Conservation (phyloP, 2,329 filamentous ascomycete genomes). For the Tolypocladium tropicale region DNA sequence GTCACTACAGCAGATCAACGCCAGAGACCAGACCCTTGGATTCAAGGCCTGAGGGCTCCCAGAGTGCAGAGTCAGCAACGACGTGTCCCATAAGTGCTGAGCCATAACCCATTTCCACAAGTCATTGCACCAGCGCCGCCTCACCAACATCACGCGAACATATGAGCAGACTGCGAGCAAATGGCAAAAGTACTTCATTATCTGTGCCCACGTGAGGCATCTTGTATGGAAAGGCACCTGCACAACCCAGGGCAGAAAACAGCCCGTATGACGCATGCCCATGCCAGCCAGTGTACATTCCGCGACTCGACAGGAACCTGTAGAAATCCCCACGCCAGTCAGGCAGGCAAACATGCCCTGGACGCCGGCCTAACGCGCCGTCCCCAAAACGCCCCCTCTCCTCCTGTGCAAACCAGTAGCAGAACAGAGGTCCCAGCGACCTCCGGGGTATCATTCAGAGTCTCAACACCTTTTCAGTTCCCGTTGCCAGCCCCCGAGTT, state of each 20-base stretch:
- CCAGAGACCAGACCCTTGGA: no score
- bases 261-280: neutral
- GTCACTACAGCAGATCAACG: no score
- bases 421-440: neutral
- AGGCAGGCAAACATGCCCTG: neutral
- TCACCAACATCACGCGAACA: neutral
- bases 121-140: neutral
- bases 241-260: neutral
- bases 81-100: no score
- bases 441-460: conserved; percentile 2
- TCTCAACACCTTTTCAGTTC: neutral
- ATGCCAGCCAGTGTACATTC: neutral
- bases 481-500: conserved; percentile 9
- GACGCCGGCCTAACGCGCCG: neutral
- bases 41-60: no score
- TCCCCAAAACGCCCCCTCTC: neutral
- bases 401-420: neutral
- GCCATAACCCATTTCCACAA: neutral
- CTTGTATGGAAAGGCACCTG: neutral
- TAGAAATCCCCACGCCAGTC: neutral
- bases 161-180: neutral
- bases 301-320: neutral
- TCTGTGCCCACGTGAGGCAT: neutral
- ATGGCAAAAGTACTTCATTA: neutral
- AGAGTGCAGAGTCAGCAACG: no score